Conservation (phyloP, 73 alveolate genomes). For the Effrenium voratum region DNA sequence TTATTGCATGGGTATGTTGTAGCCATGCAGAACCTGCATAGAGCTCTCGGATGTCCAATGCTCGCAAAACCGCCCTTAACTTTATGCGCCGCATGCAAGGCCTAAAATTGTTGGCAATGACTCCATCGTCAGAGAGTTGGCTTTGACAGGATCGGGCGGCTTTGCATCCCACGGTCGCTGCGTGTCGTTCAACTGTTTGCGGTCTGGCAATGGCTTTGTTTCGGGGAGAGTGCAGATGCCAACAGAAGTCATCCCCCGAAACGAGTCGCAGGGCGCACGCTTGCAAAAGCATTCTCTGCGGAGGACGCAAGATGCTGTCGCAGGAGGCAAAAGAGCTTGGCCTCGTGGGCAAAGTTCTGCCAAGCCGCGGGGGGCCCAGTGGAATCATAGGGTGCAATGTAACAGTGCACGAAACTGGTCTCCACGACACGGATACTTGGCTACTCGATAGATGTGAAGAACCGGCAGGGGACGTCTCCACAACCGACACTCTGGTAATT, state of each 20-base stretch:
- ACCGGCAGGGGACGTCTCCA: too few relatives aligned
- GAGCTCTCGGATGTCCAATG: too few relatives aligned
- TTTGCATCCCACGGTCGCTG: not conserved
- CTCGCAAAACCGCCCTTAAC: too few relatives aligned
- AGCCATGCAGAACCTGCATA: too few relatives aligned
- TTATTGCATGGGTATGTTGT: too few relatives aligned
- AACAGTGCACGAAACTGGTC: too few relatives aligned
- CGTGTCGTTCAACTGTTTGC: not conserved
- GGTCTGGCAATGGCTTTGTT: not conserved
- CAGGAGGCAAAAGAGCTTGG: slow-evolving; percentile 71
- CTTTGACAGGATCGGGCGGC: slow-evolving; percentile 26
- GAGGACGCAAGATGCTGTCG: slow-evolving; percentile 23
- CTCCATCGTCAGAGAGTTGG: slow-evolving; percentile 81
- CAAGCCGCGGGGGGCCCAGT: not conserved
- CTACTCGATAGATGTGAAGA: too few relatives aligned
- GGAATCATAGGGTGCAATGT: too few relatives aligned
- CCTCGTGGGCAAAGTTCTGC: slow-evolving; percentile 69
- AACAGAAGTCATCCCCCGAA: not conserved
- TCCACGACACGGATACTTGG: too few relatives aligned
- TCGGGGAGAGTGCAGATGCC: not conserved
- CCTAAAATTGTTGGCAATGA: slow-evolving; percentile 88
- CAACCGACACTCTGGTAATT: too few relatives aligned
- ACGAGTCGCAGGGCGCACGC: not conserved
- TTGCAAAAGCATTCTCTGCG: not conserved
- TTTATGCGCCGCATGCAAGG: too few relatives aligned